Conservation (phyloP, 2,329 filamentous ascomycete species). For the Penicillium digitatum region DNA sequence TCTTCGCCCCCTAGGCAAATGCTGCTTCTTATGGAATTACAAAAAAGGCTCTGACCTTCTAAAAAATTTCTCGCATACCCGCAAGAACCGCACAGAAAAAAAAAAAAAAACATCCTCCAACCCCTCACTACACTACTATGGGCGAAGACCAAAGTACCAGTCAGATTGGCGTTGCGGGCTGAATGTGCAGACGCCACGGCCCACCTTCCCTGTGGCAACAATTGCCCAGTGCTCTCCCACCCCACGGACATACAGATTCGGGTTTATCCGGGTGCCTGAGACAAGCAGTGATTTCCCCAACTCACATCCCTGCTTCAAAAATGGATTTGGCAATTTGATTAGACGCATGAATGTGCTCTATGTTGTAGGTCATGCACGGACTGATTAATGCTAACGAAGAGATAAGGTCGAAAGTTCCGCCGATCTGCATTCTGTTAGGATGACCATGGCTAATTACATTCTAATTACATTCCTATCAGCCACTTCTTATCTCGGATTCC, state of each 20-base stretch:
- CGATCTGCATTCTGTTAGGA: conserved; percentile 8
- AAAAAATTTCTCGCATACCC: conserved; percentile 15
- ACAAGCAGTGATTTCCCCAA: neutral
- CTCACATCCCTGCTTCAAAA: neutral
- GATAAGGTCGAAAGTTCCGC: conserved; percentile 16
- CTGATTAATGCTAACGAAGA: neutral
- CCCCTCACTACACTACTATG: neutral
- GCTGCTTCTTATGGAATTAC: conserved; percentile 13
- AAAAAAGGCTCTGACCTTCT: conserved; percentile 6
- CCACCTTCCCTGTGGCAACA: neutral
- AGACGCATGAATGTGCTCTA: neutral
- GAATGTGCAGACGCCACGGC: conserved; percentile 10
- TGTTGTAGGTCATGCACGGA: neutral
- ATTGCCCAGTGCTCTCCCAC: neutral
- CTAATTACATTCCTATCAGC: conserved; percentile 27
- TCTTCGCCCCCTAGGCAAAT: conserved; percentile 3
- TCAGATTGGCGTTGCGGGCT: conserved; percentile 4
- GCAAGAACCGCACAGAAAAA: conserved; percentile 23
- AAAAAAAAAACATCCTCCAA: conserved; percentile 8
- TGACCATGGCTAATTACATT: conserved; percentile 29
- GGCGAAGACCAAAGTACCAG: conserved; percentile 6
- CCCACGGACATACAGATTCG: conserved; percentile 1
- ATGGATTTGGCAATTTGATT: conserved; percentile 1
- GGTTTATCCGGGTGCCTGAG: conserved; percentile 5
- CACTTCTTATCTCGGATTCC: conserved; percentile 20